Conservation (phyloP, 2,329 filamentous ascomycete species). For the Hypoxylon sp. region DNA sequence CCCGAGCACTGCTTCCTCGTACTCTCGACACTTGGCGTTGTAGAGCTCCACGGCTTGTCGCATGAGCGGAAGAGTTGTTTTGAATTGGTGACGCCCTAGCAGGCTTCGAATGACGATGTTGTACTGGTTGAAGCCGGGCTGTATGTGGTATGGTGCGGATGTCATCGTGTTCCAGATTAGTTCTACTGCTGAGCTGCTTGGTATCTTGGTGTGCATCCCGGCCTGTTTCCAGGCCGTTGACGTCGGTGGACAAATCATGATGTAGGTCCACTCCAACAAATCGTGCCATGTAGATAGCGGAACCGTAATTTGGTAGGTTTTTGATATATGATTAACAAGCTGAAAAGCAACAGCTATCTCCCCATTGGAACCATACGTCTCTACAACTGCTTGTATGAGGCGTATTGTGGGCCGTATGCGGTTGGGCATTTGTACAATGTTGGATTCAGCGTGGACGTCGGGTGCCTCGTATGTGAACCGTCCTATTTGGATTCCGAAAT, state of each 20-base stretch:
- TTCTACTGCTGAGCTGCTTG: conserved; percentile 59
- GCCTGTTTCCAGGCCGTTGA: conserved; percentile 54
- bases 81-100: conserved; percentile 26
- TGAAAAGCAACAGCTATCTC: conserved; percentile 69
- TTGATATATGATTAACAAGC: conserved; percentile 72
- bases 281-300: conserved; percentile 71
- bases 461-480: conserved; percentile 7
- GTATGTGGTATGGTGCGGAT: conserved; percentile 65
- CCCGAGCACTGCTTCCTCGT: conserved; percentile 43
- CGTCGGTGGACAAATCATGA: conserved; percentile 60
- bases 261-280: conserved; percentile 74
- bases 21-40: conserved; percentile 43
- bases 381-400: conserved; percentile 74
- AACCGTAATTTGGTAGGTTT: conserved; percentile 68
- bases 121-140: conserved; percentile 67
- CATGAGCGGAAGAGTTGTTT: conserved; percentile 46
- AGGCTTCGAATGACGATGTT: conserved; percentile 62
- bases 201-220: conserved; percentile 47
- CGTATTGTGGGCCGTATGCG: conserved; percentile 63
- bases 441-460: not conserved
- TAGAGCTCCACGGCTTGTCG: conserved; percentile 47
- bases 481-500: conserved; percentile 47
- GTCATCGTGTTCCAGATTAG: conserved; percentile 71
- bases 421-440: conserved; percentile 3
- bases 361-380: conserved; percentile 75